Evolutionary conservation across 345 rosid species (phyloP).

Genomic region (Eucalyptus cloeziana): DNA sequence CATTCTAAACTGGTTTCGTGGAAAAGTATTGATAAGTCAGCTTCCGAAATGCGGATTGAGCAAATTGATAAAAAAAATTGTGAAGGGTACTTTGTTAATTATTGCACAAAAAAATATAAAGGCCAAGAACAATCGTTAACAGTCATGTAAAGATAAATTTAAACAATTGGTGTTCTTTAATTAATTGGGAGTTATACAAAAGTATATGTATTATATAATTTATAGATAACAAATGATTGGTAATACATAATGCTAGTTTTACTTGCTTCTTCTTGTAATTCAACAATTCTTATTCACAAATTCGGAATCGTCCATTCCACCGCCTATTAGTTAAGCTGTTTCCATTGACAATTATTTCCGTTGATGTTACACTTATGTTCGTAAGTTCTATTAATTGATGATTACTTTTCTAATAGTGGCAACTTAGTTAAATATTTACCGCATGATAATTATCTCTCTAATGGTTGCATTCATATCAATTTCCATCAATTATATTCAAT

Average conservation of each 20-base stretch:
- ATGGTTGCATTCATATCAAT: not conserved
- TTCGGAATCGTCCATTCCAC: fast-evolving
- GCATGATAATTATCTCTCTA: not conserved
- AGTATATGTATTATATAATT: not conserved
- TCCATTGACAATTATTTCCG: fast-evolving
- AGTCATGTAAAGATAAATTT: not conserved
- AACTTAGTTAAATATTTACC: fast-evolving
- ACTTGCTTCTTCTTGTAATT: too few relatives aligned
- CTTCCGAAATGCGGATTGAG: not conserved
- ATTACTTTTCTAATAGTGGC: not conserved
- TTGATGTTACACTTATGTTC: too few relatives aligned
- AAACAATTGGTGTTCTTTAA: not conserved
- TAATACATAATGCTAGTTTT: not conserved
- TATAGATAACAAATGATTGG: too few relatives aligned
- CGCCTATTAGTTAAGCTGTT: too few relatives aligned
- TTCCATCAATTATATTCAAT: fast-evolving
- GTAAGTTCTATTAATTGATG: fast-evolving
- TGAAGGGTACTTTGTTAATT: not conserved
- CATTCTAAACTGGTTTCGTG: too few relatives aligned
- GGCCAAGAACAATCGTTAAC: not conserved
- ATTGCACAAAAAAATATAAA: not conserved
- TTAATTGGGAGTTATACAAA: too few relatives aligned
- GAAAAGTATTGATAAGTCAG: not conserved
- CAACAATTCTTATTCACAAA: not conserved
- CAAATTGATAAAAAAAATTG: not conserved